A percentile compares a stretch with the other conserved stretches of the same genome.
Conservation (phyloP, 2,329 filamentous ascomycete species). For the Leptodontidium sp. region DNA sequence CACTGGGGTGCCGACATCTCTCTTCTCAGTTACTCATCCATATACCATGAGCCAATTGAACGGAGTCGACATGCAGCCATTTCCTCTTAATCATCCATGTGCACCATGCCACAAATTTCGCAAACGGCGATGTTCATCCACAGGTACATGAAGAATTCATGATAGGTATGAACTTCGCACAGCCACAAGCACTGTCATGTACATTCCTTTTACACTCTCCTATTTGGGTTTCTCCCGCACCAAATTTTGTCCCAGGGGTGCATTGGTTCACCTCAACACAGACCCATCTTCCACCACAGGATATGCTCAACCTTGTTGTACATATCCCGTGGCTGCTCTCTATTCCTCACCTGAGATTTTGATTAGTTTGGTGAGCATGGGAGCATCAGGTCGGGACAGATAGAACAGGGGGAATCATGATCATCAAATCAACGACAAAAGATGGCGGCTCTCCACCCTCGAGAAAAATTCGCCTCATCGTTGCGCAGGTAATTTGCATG, state of each 20-base stretch:
- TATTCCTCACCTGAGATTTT: too few relatives aligned
- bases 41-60: background rate
- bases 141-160: background rate
- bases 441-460: slow-evolving; percentile 1
- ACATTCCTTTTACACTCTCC: background rate
- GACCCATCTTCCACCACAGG: background rate
- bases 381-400: background rate
- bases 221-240: background rate
- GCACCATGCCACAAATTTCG: background rate
- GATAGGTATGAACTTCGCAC: too few relatives aligned
- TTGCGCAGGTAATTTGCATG: slow-evolving; percentile 11
- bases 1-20: background rate
- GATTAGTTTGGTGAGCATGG: background rate
- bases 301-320: too few relatives aligned
- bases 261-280: background rate
- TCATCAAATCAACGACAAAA: background rate
- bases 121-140: background rate
- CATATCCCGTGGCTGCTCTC: too few relatives aligned
- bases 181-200: background rate
- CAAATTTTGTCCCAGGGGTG: background rate
- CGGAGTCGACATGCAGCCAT: background rate
- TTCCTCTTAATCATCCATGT: slow-evolving; percentile 4
- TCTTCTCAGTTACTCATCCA: background rate
- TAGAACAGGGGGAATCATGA: background rate
- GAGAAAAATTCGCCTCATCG: slow-evolving; percentile 16